These are phyloP conservation scores for Pulicaria dysenterica DNA, from an alignment of 129 eudicot species.

Conservation along the genomic window DNA sequence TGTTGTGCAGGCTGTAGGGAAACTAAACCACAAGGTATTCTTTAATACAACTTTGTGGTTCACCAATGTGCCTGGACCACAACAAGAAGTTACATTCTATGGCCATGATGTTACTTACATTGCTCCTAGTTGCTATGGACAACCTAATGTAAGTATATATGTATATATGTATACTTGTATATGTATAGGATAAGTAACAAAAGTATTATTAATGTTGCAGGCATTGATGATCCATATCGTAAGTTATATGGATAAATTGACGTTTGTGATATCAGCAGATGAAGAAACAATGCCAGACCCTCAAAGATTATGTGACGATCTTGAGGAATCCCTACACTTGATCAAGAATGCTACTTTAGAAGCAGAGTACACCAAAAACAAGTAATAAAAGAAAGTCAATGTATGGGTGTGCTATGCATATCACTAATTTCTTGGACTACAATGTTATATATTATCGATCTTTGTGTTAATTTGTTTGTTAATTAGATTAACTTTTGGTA, in stretches of 20 bases:
- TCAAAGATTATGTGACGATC: slow-evolving; percentile 37
- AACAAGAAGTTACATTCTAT: slow-evolving; percentile 47
- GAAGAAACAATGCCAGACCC: slow-evolving; percentile 52
- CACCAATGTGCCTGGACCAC: slow-evolving; percentile 53
- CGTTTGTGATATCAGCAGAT: slow-evolving; percentile 44
- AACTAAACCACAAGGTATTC: slow-evolving; percentile 44
- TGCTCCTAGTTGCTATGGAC: slow-evolving; percentile 56
- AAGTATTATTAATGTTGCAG: slow-evolving; percentile 24
- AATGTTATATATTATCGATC: not conserved
- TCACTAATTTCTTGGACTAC: not conserved
- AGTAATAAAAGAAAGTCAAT: slow-evolving; percentile 4
- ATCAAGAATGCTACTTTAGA: slow-evolving; percentile 38
- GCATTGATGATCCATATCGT: slow-evolving; percentile 47
- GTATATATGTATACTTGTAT: not conserved
- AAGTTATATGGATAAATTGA: slow-evolving; percentile 46
- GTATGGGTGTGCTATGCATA: not conserved
- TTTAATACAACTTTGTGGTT: slow-evolving; percentile 49
- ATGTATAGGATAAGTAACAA: not conserved
- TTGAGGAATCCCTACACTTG: slow-evolving; percentile 38
- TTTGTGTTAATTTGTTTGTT: not conserved
- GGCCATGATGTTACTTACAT: slow-evolving; percentile 45
- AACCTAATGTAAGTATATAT: slow-evolving; percentile 44
- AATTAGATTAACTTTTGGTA: not conserved
- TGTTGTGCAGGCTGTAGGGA: slow-evolving; percentile 52
- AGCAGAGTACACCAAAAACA: slow-evolving; percentile 23